Percentiles rank a stretch among this genome's conserved stretches.
These are phyloP conservation scores for Eremochloa ophiuroides DNA, from an alignment of 176 grass and related monocot species.

Conservation along the genomic window DNA sequence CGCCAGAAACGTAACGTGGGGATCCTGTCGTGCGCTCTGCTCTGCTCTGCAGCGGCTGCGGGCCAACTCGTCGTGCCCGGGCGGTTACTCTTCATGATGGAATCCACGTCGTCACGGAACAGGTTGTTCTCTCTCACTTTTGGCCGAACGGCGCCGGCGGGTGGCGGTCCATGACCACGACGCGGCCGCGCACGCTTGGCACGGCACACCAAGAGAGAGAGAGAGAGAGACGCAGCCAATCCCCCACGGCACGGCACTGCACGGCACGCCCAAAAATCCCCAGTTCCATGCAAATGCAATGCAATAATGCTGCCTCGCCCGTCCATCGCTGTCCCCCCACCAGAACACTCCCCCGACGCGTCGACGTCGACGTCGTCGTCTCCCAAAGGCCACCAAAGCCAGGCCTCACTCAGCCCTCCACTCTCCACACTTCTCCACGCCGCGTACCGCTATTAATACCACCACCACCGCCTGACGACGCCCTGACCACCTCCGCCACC, in stretches of 20 bases:
- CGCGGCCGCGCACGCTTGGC: neutral
- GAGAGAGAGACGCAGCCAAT: neutral
- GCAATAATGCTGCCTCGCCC: neutral
- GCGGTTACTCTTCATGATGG: neutral
- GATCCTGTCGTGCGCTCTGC: neutral
- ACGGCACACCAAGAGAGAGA: slow-evolving; percentile 12
- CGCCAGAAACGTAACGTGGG: neutral
- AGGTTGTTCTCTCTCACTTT: too few relatives aligned
- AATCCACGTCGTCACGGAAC: neutral
- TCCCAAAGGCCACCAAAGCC: neutral
- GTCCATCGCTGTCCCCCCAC: slow-evolving; percentile 20
- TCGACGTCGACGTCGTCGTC: neutral
- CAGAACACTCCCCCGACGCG: neutral
- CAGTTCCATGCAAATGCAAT: slow-evolving; percentile 19
- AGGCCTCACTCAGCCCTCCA: too few relatives aligned
- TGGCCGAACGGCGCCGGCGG: neutral
- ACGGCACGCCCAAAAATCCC: neutral
- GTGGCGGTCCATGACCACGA: neutral
- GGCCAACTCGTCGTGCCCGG: neutral
- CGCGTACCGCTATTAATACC: slow-evolving; percentile 28
- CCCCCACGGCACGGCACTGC: neutral
- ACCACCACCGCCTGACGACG: neutral
- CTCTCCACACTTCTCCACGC: neutral
- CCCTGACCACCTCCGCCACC: neutral
- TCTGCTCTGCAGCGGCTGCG: neutral